Conservation (phyloP, 768 basidiomycete species). For the Hericium coralloides region DNA sequence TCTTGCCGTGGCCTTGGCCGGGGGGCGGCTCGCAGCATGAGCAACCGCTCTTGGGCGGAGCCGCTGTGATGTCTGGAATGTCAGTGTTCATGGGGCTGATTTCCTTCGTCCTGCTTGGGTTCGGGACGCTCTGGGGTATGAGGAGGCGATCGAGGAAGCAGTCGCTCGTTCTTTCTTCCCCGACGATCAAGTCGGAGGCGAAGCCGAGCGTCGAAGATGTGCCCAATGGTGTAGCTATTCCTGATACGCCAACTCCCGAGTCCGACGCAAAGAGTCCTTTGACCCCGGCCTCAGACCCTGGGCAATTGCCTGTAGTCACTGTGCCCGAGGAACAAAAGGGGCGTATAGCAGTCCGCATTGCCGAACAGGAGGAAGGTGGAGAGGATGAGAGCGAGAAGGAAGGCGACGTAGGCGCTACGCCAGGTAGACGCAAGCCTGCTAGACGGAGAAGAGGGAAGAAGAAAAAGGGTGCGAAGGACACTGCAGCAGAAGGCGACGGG, state of each 20-base stretch:
- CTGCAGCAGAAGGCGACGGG: slow-evolving; percentile 12
- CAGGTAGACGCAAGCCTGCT: slow-evolving; percentile 30
- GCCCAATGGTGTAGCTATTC: not conserved
- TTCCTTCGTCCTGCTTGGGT: not conserved
- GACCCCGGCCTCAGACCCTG: not conserved
- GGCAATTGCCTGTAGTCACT: not conserved
- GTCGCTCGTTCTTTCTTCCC: not conserved
- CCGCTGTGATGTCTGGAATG: too few relatives aligned
- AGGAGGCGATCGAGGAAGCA: not conserved
- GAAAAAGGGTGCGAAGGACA: slow-evolving; percentile 17
- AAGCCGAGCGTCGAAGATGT: not conserved
- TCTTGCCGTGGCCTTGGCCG: not conserved
- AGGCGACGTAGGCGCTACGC: slow-evolving; percentile 32
- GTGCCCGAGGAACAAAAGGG: too few relatives aligned
- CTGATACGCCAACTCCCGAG: not conserved
- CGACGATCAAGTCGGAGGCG: not conserved
- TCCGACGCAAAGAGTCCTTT: not conserved
- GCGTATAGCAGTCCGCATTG: too few relatives aligned
- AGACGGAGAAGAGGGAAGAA: slow-evolving; percentile 22
- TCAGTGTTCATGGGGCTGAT: not conserved
- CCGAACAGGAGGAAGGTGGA: slow-evolving; percentile 24
- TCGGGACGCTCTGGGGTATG: not conserved
- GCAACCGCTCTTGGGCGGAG: not conserved
- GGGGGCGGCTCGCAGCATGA: not conserved
- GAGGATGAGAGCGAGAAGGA: slow-evolving; percentile 57